Evolutionary conservation across 1,284 basidiomycete species (phyloP).

Genomic region (Moesziomyces parantarcticus): DNA sequence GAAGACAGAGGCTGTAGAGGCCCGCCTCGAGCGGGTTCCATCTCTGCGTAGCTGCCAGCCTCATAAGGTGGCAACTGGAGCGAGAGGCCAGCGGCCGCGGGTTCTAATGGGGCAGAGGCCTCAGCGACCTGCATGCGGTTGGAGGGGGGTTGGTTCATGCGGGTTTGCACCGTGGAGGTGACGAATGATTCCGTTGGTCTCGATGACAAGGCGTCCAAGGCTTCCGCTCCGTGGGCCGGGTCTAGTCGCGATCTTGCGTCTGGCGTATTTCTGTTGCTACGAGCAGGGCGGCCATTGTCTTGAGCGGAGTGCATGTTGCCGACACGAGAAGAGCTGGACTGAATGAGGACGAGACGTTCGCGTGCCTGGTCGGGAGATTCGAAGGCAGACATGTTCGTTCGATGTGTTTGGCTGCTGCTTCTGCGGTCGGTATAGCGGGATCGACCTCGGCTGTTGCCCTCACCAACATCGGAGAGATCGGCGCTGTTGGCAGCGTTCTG

Average conservation of each 20-base stretch:
- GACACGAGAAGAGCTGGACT: constrained; percentile 1
- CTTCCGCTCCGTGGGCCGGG: neutral
- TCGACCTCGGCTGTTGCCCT: constrained; percentile 4
- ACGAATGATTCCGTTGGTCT: neutral
- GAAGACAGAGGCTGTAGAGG: constrained; percentile 5
- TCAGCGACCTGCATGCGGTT: neutral
- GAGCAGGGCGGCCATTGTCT: neutral
- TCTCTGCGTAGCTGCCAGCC: neutral
- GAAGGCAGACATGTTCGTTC: constrained; percentile 5
- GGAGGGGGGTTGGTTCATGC: neutral
- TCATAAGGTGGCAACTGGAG: neutral
- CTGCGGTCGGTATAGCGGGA: constrained; percentile 11
- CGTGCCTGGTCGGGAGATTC: constrained; percentile 21
- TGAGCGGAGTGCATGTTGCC: neutral
- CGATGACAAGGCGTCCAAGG: neutral
- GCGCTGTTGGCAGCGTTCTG: neutral
- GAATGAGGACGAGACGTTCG: constrained; percentile 19
- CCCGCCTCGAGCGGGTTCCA: constrained; percentile 3
- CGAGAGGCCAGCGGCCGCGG: neutral
- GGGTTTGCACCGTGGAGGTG: neutral
- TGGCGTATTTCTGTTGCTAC: constrained; percentile 12
- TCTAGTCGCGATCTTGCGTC: neutral
- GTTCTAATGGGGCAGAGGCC: neutral
- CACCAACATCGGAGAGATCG: neutral
- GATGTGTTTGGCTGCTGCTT: neutral